Conservation (phyloP, 352 stramenopile species). For the Phytophthora multivora region DNA sequence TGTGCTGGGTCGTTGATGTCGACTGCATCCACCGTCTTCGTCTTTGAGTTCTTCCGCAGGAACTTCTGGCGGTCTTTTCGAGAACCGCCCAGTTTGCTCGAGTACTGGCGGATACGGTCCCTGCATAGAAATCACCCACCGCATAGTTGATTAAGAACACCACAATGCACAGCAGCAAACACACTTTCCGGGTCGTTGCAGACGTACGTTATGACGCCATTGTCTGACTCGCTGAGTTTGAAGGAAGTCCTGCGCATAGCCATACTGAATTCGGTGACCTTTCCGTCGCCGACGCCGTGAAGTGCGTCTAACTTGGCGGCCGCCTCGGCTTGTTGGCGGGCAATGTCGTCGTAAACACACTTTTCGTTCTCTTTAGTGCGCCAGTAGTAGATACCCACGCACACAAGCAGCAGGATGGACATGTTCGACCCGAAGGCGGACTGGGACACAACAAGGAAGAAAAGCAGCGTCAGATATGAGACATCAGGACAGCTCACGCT, state of each 20-base stretch:
- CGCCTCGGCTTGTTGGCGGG: slow-evolving; percentile 56
- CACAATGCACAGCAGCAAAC: background rate
- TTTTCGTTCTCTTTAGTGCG: slow-evolving; percentile 57
- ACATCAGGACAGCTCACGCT: background rate
- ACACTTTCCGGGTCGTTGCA: background rate
- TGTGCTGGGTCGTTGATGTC: slow-evolving; percentile 43
- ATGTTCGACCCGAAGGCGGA: slow-evolving; percentile 64
- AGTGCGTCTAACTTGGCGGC: slow-evolving; percentile 72
- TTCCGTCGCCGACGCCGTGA: slow-evolving; percentile 55
- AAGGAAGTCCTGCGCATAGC: slow-evolving; percentile 75
- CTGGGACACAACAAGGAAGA: slow-evolving; percentile 25
- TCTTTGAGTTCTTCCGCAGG: slow-evolving; percentile 46
- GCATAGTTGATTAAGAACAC: background rate
- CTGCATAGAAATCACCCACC: slow-evolving; percentile 27
- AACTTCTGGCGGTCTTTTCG: slow-evolving; percentile 78
- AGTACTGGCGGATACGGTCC: slow-evolving; percentile 77
- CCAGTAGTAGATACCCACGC: slow-evolving; percentile 70
- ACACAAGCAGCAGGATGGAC: slow-evolving; percentile 67
- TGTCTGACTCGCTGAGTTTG: slow-evolving; percentile 59
- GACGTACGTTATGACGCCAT: slow-evolving; percentile 74
- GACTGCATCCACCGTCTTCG: slow-evolving; percentile 17
- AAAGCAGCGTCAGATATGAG: background rate
- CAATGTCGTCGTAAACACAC: slow-evolving; percentile 76
- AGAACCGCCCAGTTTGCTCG: slow-evolving; percentile 68
- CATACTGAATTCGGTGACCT: slow-evolving; percentile 49